Evolutionary conservation across 2,329 filamentous ascomycete species (phyloP), one percentile per base, ranked within the genome.

Genomic region (Cladophialophora bantiana): DNA sequence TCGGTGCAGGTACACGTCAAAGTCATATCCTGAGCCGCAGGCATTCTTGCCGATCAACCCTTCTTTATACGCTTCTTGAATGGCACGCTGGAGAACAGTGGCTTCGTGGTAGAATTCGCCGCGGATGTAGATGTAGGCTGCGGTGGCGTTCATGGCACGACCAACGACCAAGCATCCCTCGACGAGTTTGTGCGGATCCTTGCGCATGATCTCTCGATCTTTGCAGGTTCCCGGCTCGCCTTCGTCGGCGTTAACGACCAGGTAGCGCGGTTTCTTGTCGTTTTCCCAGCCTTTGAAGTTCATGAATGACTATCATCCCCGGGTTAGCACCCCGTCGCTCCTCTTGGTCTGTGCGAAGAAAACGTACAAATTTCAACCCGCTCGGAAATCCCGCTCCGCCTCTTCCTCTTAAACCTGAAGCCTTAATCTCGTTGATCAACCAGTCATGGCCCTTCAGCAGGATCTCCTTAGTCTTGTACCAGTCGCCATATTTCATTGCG

Each of bases 211-310:
- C 82, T 99, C 95, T 78, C 95, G 90, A 81, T 99, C 95, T 85
- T 99, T 99, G 89, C 95, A 99, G 62, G 95, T 99, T 80, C 95
- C 95, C 35, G 95, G 95, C 83, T 99, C 95, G 77, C 95, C 95
- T 84, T 99, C 95, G 80, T 99, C 95, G 73, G 95, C 95, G 77
- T 99, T 99, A 83, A 99, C 93, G 69, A 99, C 94, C 63, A 99
- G 85, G 78, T 99, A 99, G 76, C 95, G 90, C 72, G 95, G 95
- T 83, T 96, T 96, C 75, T 82, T 90, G 80, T 98, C 95, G 83
- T 99, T 96, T 76, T 99, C 94, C 95, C 95, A 99, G 76, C 93
- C 95, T 83, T 97, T 97, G 86, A 94, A 94, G 86, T 99, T 99
- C 95, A 99, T 99, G 82, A 99, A 99, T 58, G 94, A 97, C 93